Conservation (phyloP, 495 filamentous ascomycete species). For the Talaromyces stipitatus region DNA sequence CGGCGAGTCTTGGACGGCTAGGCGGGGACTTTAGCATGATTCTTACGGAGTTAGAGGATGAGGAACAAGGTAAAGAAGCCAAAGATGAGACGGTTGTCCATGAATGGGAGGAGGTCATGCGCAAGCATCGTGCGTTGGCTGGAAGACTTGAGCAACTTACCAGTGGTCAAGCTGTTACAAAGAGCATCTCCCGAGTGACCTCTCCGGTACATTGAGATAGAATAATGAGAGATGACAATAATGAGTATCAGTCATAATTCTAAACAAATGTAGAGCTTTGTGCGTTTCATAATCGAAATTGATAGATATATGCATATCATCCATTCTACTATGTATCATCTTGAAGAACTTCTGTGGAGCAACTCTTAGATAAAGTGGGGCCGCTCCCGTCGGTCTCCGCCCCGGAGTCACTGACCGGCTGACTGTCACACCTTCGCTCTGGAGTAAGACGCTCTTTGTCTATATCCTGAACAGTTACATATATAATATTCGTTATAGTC, state of each 20-base stretch:
- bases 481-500: not conserved
- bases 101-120: constrained; percentile 88
- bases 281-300: too few species aligned
- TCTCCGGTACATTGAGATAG: not conserved
- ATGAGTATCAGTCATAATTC: not conserved
- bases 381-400: not conserved
- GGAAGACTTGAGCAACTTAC: constrained; percentile 80
- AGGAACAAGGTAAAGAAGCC: constrained; percentile 40
- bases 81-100: constrained; percentile 33
- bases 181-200: not conserved
- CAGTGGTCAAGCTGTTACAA: constrained; percentile 20
- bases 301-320: too few species aligned
- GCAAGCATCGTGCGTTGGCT: constrained; percentile 80
- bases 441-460: not conserved
- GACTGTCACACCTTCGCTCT: not conserved
- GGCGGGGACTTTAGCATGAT: constrained; percentile 92
- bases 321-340: too few species aligned
- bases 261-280: too few species aligned
- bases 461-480: constrained; percentile 1
- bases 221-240: not conserved
- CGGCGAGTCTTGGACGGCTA: constrained; percentile 81
- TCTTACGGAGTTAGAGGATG: constrained; percentile 59
- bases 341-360: too few species aligned
- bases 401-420: not conserved
- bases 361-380: not conserved